Evolutionary conservation across 352 stramenopile species (phyloP).

Genomic region (Phytophthora constricta): DNA sequence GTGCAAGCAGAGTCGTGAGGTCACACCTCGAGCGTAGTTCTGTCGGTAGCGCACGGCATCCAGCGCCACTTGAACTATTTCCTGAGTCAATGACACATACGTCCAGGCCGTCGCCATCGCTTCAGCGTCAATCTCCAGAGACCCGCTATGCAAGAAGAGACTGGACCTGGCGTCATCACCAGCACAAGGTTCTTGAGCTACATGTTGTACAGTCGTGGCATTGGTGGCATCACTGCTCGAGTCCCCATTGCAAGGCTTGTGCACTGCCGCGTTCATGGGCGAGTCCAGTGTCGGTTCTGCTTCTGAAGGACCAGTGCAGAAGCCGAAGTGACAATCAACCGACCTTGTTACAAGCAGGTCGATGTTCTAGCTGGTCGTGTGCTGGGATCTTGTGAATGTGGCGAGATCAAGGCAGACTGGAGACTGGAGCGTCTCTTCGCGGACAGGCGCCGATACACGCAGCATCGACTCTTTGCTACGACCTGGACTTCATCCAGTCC

Average conservation of each 20-base stretch:
- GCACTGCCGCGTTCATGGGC: background rate
- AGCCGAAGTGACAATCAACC: background rate
- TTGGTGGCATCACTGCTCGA: background rate
- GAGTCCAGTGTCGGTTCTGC: too few relatives aligned
- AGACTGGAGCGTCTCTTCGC: too few relatives aligned
- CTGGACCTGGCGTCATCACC: background rate
- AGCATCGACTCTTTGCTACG: too few relatives aligned
- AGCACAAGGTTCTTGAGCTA: background rate
- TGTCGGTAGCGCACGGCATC: constrained; percentile 45
- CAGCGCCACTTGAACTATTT: constrained; percentile 37
- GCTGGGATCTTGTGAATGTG: background rate
- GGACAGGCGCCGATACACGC: constrained; percentile 19
- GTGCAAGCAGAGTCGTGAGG: constrained; percentile 46
- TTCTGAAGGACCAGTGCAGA: too few relatives aligned
- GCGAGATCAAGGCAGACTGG: background rate
- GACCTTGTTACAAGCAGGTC: too few relatives aligned
- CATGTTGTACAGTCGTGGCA: background rate
- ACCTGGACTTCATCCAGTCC: too few relatives aligned
- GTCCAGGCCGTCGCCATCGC: constrained; percentile 30
- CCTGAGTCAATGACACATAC: constrained; percentile 18
- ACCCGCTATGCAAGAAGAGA: background rate
- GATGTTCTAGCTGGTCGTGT: background rate
- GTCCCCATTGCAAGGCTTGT: background rate
- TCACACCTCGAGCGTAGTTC: constrained; percentile 47
- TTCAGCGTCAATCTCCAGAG: constrained; percentile 14